Evolutionary conservation across 2,329 filamentous ascomycete species (phyloP).

Genomic region (Fusarium sambucinum): DNA sequence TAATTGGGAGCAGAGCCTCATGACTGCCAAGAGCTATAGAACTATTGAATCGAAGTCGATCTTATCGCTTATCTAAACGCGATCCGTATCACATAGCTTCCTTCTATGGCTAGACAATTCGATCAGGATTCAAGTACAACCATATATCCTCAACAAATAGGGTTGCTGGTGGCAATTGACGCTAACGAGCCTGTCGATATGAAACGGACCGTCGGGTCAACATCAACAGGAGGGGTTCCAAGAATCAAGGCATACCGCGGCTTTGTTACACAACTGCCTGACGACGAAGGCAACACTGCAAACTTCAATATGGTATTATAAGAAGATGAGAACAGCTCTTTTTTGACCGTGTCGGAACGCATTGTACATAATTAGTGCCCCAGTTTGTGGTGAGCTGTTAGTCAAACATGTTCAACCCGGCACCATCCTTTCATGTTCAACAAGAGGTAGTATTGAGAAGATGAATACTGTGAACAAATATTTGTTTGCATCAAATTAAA

Average conservation of each 20-base stretch:
- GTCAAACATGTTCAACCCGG: no score
- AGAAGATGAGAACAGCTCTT: no score
- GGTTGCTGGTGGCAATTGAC: not conserved
- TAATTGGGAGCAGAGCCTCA: not conserved
- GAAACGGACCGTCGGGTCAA: constrained; percentile 1
- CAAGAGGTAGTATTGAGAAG: fast-evolving
- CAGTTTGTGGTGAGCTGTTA: no score
- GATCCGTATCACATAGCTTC: not conserved
- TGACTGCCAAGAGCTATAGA: not conserved
- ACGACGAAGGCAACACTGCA: no score
- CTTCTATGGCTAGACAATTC: not conserved
- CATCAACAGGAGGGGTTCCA: not conserved
- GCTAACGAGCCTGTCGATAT: not conserved
- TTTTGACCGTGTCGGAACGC: no score
- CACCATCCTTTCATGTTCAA: no score
- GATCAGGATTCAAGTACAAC: not conserved
- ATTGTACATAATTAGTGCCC: no score
- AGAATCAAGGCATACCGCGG: not conserved
- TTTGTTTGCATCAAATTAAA: no score
- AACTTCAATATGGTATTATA: no score
- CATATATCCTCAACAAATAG: not conserved
- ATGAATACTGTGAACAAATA: no score
- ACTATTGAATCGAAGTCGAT: not conserved
- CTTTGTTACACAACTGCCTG: not conserved
- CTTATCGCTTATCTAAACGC: constrained; percentile 13